phyloP scores from a whole-genome alignment of 768 basidiomycete genomes.

The Naganishia onofrii region DNA sequence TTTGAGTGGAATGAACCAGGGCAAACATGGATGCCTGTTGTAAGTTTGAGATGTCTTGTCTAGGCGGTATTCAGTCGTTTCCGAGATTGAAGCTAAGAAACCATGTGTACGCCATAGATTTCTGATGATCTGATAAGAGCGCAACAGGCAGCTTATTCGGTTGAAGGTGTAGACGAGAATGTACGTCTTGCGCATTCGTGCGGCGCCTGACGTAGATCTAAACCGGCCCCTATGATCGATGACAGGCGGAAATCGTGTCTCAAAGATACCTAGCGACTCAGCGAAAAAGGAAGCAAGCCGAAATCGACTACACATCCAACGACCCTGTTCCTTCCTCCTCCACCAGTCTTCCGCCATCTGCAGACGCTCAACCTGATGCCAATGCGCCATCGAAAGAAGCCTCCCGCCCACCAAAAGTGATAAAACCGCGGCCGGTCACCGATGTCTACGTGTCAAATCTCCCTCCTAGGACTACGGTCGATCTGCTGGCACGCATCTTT shows the following conservation, averaged over 20 bases:
- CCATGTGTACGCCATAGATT: conserved; percentile 11
- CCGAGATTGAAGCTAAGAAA: neutral
- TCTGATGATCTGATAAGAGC: conserved; percentile 73
- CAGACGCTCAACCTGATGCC: conserved; percentile 3
- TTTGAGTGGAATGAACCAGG: conserved; percentile 79
- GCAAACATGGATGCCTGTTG: conserved; percentile 77
- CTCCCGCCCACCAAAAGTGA: conserved; percentile 50
- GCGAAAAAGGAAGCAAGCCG: conserved; percentile 56
- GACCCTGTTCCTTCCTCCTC: conserved; percentile 52
- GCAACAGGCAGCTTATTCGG: conserved; percentile 92
- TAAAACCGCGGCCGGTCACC: conserved; percentile 60
- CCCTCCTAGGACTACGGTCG: conserved; percentile 68
- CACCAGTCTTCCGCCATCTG: conserved; percentile 17
- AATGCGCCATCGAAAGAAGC: neutral
- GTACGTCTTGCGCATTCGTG: conserved; percentile 57
- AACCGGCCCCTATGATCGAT: neutral
- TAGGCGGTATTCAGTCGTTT: neutral
- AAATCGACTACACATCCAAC: conserved; percentile 62
- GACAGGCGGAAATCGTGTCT: conserved; percentile 79
- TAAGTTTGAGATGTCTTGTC: conserved; percentile 55
- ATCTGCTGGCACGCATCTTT: conserved; percentile 81
- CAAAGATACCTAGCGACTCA: conserved; percentile 55
- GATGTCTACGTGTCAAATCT: conserved; percentile 85
- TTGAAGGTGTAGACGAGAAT: conserved; percentile 89
- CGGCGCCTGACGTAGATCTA: neutral